Evolutionary conservation across 176 grass and related monocot genomes (phyloP), one percentile per base, ranked within the genome.

Genomic region (Oryza officinalis): DNA sequence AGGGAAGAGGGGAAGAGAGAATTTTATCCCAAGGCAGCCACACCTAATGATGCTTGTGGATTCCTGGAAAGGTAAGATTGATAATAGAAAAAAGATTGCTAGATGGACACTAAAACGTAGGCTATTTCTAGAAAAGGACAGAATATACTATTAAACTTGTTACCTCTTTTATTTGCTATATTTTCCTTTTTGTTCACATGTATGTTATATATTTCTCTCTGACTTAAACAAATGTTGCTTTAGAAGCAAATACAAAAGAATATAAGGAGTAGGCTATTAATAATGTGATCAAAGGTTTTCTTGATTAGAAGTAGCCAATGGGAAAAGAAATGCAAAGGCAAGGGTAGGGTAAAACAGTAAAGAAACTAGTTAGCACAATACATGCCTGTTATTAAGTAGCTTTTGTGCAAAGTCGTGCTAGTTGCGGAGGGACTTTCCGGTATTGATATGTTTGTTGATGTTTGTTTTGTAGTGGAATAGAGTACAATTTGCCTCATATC

Each of bases 401-500:
- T 76, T 40, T 50, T 78, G 40, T 71, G 44, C 27, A 72, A 72
- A 76, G 37, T 69, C 38, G 43, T 33, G 44, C 60, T 85, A 59
- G 13, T 49, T 64, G 54, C 37, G 63, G 3, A 65, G 18, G 4
- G 45, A 40, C 60, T 88, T 74, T 83, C 27, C 20, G 32, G 54
- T 20, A 72, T 75, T 68, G 22, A 91, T 52, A 91, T 63, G 35
- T 75, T 68, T 72, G 14, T 87, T 90, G 14, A 73, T 75, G 49
- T 80, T 78, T 84, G 27, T 86, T 80, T 77, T 72, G 68, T 74
- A 92, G 92, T 66, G 65, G 63, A 65, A 45, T 86, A 90, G 91
- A 98, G 87, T 92, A 91, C 86, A 94, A 77, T 77, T 69, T 98
- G 81, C 95, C 92, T 67, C 90, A 93, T 49, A 91, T 88, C 76